Percentiles rank a stretch among this genome's conserved stretches.
Evolutionary conservation across 2,329 filamentous ascomycete genomes (phyloP).

Genomic region (Xenosphaeropsis pyriputrescens): DNA sequence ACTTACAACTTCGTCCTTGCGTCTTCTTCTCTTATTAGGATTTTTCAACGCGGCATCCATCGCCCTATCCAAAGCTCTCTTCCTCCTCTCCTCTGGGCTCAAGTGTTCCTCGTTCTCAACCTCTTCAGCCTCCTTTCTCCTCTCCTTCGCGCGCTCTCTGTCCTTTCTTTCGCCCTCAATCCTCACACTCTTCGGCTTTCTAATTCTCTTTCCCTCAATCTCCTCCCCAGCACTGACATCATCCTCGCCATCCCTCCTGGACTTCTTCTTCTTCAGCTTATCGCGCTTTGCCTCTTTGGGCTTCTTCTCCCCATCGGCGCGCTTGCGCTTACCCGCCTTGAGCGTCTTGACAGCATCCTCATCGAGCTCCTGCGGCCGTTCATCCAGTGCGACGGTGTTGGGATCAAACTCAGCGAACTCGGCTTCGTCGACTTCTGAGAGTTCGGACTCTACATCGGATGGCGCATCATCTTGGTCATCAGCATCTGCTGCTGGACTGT

Average conservation of each 20-base stretch:
- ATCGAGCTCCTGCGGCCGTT: conserved; percentile 51
- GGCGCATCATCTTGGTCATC: conserved; percentile 25
- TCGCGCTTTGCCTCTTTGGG: conserved; percentile 50
- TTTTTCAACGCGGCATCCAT: conserved; percentile 85
- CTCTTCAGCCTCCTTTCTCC: conserved; percentile 36
- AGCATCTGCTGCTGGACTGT: neutral
- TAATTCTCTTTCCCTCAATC: conserved; percentile 35
- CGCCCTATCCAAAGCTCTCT: conserved; percentile 69
- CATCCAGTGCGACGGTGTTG: conserved; percentile 45
- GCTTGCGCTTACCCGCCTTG: conserved; percentile 51
- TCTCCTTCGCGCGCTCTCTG: conserved; percentile 16
- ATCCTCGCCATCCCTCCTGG: conserved; percentile 29
- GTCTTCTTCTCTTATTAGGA: conserved; percentile 47
- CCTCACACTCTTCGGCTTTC: conserved; percentile 23
- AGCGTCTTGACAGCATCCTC: conserved; percentile 48
- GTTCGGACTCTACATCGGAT: conserved; percentile 36
- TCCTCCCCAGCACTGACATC: conserved; percentile 28
- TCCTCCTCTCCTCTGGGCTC: conserved; percentile 71
- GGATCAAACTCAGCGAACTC: conserved; percentile 58
- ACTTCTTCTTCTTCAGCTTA: conserved; percentile 55
- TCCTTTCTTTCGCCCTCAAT: conserved; percentile 22
- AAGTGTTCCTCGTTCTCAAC: conserved; percentile 64
- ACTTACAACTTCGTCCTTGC: conserved; percentile 77
- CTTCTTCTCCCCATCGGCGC: conserved; percentile 55
- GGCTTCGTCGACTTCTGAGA: conserved; percentile 56